phyloP scores from a whole-genome alignment of 2,329 filamentous ascomycete genomes.

The Madurella mycetomatis region DNA sequence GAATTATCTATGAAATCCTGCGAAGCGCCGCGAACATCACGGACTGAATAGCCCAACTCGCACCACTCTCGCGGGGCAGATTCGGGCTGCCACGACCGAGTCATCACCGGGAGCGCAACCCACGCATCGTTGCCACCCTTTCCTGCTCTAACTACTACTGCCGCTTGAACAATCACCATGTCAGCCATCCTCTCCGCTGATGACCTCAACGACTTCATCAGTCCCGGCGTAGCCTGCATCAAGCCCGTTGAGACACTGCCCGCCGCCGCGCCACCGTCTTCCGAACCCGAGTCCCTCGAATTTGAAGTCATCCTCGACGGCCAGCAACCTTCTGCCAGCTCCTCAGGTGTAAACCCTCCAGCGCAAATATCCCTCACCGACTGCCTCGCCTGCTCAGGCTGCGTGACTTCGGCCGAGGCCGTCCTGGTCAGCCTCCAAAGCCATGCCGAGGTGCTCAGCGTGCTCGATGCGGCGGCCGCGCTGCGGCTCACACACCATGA shows the following conservation, averaged over 20 bases:
- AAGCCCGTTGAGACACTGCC: conserved; percentile 94
- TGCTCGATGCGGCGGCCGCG: conserved; percentile 64
- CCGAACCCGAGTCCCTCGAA: conserved; percentile 36
- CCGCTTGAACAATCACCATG: conserved; percentile 51
- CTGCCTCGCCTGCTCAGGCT: conserved; percentile 94
- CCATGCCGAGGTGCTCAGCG: conserved; percentile 81
- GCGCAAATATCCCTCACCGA: conserved; percentile 95
- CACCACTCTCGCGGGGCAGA: too few relatives aligned
- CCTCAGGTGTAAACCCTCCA: conserved; percentile 53
- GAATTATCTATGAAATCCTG: not conserved
- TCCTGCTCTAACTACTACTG: too few relatives aligned
- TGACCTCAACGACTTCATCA: conserved; percentile 98
- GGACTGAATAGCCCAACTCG: too few relatives aligned
- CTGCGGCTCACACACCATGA: conserved; percentile 37
- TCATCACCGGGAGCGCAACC: not conserved
- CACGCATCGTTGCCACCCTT: not conserved
- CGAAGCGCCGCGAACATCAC: not conserved
- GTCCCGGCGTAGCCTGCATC: conserved; percentile 94
- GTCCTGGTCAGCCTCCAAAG: conserved; percentile 94
- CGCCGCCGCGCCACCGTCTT: conserved; percentile 36
- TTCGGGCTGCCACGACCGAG: too few relatives aligned
- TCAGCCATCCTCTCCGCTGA: conserved; percentile 95
- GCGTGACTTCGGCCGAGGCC: conserved; percentile 94
- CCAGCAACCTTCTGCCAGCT: conserved; percentile 49
- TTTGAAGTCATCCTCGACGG: conserved; percentile 95